phyloP scores from a whole-genome alignment of 441 rosid genomes.

The Melastoma candidum region DNA sequence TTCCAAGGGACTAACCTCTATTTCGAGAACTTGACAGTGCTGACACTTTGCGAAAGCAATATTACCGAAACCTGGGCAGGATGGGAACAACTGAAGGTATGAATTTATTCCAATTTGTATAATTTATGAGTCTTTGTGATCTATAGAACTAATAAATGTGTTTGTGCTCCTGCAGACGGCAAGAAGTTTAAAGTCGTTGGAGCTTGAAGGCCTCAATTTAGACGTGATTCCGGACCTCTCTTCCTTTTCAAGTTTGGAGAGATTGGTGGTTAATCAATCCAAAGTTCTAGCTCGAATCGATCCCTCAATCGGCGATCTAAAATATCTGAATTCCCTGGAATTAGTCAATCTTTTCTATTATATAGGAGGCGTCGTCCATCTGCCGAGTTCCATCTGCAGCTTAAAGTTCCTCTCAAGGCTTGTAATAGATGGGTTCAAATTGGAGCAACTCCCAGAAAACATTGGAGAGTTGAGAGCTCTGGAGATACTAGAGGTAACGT shows the following conservation, averaged over 20 bases:
- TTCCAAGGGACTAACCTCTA: neutral
- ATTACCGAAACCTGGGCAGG: neutral
- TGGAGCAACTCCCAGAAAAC: neutral
- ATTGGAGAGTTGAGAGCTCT: neutral
- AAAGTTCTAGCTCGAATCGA: neutral
- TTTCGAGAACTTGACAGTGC: neutral
- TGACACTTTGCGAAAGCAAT: neutral
- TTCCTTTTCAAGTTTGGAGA: neutral
- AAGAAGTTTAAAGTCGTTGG: neutral
- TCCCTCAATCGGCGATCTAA: neutral
- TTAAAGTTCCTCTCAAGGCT: neutral
- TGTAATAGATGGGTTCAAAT: neutral
- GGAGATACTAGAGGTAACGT: neutral
- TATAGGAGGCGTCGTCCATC: neutral
- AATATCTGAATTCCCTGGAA: neutral
- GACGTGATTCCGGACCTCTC: slow-evolving; percentile 1
- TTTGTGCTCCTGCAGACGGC: slow-evolving; percentile 1
- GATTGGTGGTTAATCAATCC: neutral
- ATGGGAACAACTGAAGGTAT: slow-evolving; percentile 4
- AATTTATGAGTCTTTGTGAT: no score
- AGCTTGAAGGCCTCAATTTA: neutral
- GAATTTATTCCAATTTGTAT: neutral
- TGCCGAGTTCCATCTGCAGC: neutral
- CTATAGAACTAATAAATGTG: no score
- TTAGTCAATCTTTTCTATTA: neutral